phyloP scores from a whole-genome alignment of 1,284 basidiomycete genomes.

The Moesziomyces antarcticus region DNA sequence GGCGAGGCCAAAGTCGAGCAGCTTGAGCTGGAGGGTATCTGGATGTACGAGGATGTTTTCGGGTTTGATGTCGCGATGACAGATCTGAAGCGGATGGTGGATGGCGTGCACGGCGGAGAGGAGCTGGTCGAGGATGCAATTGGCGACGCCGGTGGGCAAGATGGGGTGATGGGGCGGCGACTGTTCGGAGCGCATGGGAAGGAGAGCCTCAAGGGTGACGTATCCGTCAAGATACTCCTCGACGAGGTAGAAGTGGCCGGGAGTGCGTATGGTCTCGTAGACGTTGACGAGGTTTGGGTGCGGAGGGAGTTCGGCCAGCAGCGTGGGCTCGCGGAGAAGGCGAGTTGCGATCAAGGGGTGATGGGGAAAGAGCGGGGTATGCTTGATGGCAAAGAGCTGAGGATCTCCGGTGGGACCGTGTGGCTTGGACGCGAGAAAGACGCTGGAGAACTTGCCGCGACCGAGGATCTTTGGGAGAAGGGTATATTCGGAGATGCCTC shows the following conservation, averaged over 20 bases:
- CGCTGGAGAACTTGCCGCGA: constrained; percentile 66
- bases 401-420: constrained; percentile 52
- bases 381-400: constrained; percentile 71
- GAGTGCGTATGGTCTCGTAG: constrained; percentile 72
- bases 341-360: constrained; percentile 73
- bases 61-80: constrained; percentile 73
- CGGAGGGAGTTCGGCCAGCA: constrained; percentile 72
- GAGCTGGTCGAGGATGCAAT: constrained; percentile 71
- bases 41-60: constrained; percentile 70
- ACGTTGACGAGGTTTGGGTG: constrained; percentile 73
- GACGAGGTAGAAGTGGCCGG: constrained; percentile 74
- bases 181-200: constrained; percentile 45
- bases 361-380: constrained; percentile 73
- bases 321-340: constrained; percentile 72
- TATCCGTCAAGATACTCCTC: constrained; percentile 71
- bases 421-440: constrained; percentile 65
- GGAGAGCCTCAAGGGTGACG: constrained; percentile 67
- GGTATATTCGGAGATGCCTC: constrained; percentile 67
- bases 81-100: constrained; percentile 71
- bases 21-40: constrained; percentile 68
- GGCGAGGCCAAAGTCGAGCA: constrained; percentile 73
- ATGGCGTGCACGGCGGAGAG: constrained; percentile 71
- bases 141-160: constrained; percentile 63
- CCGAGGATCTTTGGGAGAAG: constrained; percentile 65
- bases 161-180: constrained; percentile 46